Evolutionary conservation across 495 filamentous ascomycete genomes (phyloP), one percentile per base, ranked within the genome.

Genomic region (Neurospora tetrasperma): DNA sequence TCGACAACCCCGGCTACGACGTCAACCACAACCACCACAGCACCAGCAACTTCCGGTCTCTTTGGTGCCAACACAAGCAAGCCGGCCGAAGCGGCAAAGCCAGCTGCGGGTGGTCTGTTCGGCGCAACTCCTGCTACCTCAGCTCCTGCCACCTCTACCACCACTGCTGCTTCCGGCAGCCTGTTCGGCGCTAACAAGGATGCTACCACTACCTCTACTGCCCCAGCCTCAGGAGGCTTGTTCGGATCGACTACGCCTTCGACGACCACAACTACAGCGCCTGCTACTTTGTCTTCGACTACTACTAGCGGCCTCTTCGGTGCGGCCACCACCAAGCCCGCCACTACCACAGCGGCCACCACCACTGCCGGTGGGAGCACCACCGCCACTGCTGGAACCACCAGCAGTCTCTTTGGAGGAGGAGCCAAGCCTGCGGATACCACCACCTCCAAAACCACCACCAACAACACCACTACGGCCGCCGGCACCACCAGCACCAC

Each of bases 341-440:
- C 74, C 14, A 44, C 70, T 3, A 72, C 75, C 20, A 69, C 71
- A n/a, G 70, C 74, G 20, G 41, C 70, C n/a, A 20, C 59, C 44
- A 59, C 23, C 35, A 27, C 75, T 27, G 38, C 73, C 10, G 44
- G 68, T 54, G 48, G 73, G 0, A 69, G 73, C 31, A 69, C 70
- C 42, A 38, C 75, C 10, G 38, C 72, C 27, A 69, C 73, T 43
- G 48, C 75, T 4, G 70, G 73, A 38, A 69, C 70, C 38, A 44
- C 75, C 11, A 73, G 80, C 20, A 75, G 74, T 66, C 71, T 83
- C 0, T 83, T 85, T 62, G 78, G 78, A 38, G 78, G 78, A 38
- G 74, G 73, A 35, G 42, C 77, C 71, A 74, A 74, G 42, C 44
- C 79, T n/a, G 72, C 80, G 11, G 73, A 76, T 62, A 71, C 77